Conservation (phyloP, 768 basidiomycete species). For the Pleurotus ostreatus region DNA sequence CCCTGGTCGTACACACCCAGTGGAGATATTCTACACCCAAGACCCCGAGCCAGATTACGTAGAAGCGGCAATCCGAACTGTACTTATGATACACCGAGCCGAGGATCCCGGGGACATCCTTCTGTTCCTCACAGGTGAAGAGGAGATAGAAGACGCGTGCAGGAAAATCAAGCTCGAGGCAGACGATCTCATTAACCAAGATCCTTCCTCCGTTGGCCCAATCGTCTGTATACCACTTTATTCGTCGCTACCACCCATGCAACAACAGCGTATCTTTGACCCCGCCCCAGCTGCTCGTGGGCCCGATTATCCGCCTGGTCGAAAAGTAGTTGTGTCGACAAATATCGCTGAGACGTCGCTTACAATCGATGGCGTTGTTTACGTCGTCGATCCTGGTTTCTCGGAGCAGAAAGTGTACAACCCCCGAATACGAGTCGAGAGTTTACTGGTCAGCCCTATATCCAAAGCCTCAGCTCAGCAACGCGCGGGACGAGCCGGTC, state of each 20-base stretch:
- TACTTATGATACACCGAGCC: conserved; percentile 94
- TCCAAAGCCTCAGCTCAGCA: conserved; percentile 97
- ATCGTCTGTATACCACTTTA: conserved; percentile 90
- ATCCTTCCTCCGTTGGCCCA: conserved; percentile 77
- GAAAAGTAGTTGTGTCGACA: conserved; percentile 93
- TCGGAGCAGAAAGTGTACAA: conserved; percentile 99
- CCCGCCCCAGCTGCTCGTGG: conserved; percentile 64
- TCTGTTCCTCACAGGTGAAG: conserved; percentile 95
- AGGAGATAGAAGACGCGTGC: conserved; percentile 97
- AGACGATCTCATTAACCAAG: conserved; percentile 72
- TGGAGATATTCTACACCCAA: conserved; percentile 92
- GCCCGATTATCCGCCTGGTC: conserved; percentile 72
- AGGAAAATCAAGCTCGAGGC: conserved; percentile 89
- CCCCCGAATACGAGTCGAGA: conserved; percentile 94
- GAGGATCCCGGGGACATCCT: conserved; percentile 92
- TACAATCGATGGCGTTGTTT: conserved; percentile 99
- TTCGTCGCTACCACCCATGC: conserved; percentile 89
- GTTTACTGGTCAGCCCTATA: conserved; percentile 88
- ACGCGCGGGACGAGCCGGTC: conserved; percentile 91
- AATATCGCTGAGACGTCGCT: conserved; percentile 98
- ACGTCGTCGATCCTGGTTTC: conserved; percentile 96
- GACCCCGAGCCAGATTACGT: conserved; percentile 95
- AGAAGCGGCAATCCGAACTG: conserved; percentile 93
- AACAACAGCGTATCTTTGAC: conserved; percentile 97
- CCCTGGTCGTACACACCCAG: conserved; percentile 90